Conservation (phyloP, 352 stramenopile genomes). For the Globisporangium splendens region DNA sequence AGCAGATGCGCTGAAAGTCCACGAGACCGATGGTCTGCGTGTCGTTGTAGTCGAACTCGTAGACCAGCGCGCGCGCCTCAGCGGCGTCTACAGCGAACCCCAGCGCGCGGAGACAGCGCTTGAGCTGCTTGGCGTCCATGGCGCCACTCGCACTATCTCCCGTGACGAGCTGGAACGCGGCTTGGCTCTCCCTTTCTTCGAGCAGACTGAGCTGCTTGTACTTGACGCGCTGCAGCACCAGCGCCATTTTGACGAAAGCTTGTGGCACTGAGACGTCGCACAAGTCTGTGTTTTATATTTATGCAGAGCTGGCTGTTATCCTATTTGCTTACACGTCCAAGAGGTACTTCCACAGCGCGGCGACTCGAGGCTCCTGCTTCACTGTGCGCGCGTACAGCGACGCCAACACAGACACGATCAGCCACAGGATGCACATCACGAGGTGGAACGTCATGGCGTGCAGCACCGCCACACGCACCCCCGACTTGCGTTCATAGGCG, state of each 20-base stretch:
- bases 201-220: slow-evolving; percentile 23
- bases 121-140: slow-evolving; percentile 31
- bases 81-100: slow-evolving; percentile 19
- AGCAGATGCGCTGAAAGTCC: slow-evolving; percentile 42
- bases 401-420: slow-evolving; percentile 29
- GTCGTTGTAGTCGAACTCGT: slow-evolving; percentile 46
- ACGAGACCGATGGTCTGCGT: slow-evolving; percentile 22
- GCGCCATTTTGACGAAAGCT: background rate
- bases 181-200: slow-evolving; percentile 23
- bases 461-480: slow-evolving; percentile 15
- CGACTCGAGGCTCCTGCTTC: slow-evolving; percentile 28
- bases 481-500: slow-evolving; percentile 8
- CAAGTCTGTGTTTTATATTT: background rate
- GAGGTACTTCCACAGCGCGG: slow-evolving; percentile 10
- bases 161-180: slow-evolving; percentile 21
- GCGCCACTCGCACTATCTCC: slow-evolving; percentile 2
- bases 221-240: slow-evolving; percentile 12
- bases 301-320: no score
- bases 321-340: slow-evolving; percentile 1
- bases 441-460: slow-evolving; percentile 39
- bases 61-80: slow-evolving; percentile 30
- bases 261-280: background rate
- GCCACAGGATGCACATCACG: slow-evolving; percentile 41
- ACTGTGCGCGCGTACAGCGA: slow-evolving; percentile 35
- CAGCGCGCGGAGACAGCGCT: slow-evolving; percentile 28